Evolutionary conservation across 176 grass and related monocot species (phyloP).

Genomic region (maize (Zea mays)): DNA sequence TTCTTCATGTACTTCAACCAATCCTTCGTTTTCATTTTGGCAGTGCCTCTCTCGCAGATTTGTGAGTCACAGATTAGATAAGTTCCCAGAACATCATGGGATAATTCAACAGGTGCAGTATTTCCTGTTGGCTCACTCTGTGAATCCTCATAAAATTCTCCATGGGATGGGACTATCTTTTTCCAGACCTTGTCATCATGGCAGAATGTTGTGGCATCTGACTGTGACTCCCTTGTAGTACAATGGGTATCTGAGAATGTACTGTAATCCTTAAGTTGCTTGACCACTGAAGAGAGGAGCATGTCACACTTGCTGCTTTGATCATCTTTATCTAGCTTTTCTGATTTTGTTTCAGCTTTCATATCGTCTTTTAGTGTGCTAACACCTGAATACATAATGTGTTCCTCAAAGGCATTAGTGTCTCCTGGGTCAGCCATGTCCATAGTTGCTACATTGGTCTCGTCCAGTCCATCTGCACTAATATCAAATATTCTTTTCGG

Average conservation of each 20-base stretch:
- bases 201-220: not conserved
- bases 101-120: conserved; percentile 31
- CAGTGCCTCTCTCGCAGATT: conserved; percentile 27
- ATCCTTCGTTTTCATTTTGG: conserved; percentile 44
- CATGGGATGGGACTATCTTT: conserved; percentile 4
- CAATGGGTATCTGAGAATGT: conserved; percentile 21
- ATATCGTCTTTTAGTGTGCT: conserved; percentile 11
- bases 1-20: conserved; percentile 53
- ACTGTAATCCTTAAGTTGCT: conserved; percentile 5
- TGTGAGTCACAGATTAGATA: conserved; percentile 25
- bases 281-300: conserved; percentile 19
- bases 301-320: conserved; percentile 19
- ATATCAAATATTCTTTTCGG: conserved; percentile 66
- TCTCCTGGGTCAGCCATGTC: conserved; percentile 22
- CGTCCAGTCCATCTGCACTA: conserved; percentile 45
- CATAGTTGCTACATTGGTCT: conserved; percentile 15
- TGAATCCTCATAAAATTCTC: conserved; percentile 31
- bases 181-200: conserved; percentile 23
- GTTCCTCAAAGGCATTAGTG: conserved; percentile 7
- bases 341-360: conserved; percentile 37
- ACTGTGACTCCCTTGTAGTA: conserved; percentile 11
- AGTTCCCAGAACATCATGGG: conserved; percentile 37
- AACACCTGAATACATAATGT: conserved; percentile 28
- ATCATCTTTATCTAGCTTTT: conserved; percentile 32
- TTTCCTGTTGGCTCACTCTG: conserved; percentile 42